Conservation (phyloP, 169 alveolate genomes). For the Toxoplasma gondii region DNA sequence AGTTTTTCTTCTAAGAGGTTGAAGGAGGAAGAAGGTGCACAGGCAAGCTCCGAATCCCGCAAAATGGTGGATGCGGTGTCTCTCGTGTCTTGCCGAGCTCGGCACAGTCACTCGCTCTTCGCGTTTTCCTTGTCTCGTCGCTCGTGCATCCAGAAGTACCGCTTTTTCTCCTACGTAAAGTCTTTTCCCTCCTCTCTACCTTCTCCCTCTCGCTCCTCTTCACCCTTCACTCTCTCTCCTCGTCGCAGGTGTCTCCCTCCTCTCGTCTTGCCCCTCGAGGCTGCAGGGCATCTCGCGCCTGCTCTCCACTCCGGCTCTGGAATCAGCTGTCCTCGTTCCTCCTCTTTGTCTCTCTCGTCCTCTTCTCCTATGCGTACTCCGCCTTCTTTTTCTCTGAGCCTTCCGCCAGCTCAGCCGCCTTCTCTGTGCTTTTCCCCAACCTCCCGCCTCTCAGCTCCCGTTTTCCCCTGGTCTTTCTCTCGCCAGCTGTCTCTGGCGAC, state of each 20-base stretch:
- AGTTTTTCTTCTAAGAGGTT: too few relatives aligned
- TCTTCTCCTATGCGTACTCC: background rate
- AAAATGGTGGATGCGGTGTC: too few relatives aligned
- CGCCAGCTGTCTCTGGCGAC: background rate
- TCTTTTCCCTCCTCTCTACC: too few relatives aligned
- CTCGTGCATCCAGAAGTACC: too few relatives aligned
- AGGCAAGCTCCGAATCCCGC: too few relatives aligned
- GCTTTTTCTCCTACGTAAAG: too few relatives aligned
- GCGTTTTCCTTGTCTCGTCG: too few relatives aligned
- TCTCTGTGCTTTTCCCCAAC: background rate
- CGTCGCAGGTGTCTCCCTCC: background rate
- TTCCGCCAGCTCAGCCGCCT: too few relatives aligned
- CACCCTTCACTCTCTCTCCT: background rate
- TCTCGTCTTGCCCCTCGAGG: background rate
- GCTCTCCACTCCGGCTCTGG: too few relatives aligned
- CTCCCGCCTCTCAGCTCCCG: background rate
- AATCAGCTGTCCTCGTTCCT: background rate
- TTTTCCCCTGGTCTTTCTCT: background rate
- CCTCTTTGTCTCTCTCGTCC: background rate
- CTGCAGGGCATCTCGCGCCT: background rate
- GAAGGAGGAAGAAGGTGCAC: too few relatives aligned
- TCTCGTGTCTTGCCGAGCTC: too few relatives aligned
- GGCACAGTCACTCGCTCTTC: too few relatives aligned
- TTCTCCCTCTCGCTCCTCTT: background rate
- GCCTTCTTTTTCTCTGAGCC: background rate